Evolutionary conservation across 805 yeast species (phyloP), one percentile per base, ranked within the genome.

Genomic region (Ogataea parapolymorpha): DNA sequence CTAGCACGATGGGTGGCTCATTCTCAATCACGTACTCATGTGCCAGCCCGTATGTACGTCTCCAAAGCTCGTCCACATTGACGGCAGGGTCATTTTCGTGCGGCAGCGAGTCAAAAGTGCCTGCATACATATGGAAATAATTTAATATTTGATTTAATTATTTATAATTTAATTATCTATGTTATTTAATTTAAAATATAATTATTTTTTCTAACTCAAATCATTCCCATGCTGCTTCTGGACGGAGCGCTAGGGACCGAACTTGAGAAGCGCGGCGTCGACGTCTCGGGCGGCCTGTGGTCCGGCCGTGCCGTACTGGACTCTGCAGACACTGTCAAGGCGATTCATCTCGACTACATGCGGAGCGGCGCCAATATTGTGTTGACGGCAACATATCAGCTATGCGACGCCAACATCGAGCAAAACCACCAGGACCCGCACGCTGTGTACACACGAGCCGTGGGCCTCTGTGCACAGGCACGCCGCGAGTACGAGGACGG

Each of bases 201-300:
- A 24, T 24, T 29, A 30, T 17, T 17, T 18, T 17, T 18, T 18
- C 7, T 18, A 18, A 5, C 7, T 18, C 7, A 18, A 18, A 18
- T 18, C 7, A 6, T 18, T 18, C 20, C 20, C 20, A 39, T 39
- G 42, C 22, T 57, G 10, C 48, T 60, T n/a, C 44, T 71, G 11
- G 86, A 82, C 59, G 88, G 89, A 5, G 87, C 80, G 0, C 68
- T 79, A 31, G 88, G 87, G 0, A 79, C 85, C 0, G 79, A 75
- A 49, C 61, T 82, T 10, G 85, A 80, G 52, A 62, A 65, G 31
- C 56, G 71, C 29, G 74, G 77, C 9, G 63, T 71, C 14, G 47
- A 52, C 35, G 70, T 73, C 12, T 66, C 67, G 32, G 70, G 74
- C 29, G 67, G 68, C 8, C 64, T 82, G 8, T 83, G 90, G 89